phyloP scores from a whole-genome alignment of 345 rosid genomes.

The Arabidopsis arenosa region DNA sequence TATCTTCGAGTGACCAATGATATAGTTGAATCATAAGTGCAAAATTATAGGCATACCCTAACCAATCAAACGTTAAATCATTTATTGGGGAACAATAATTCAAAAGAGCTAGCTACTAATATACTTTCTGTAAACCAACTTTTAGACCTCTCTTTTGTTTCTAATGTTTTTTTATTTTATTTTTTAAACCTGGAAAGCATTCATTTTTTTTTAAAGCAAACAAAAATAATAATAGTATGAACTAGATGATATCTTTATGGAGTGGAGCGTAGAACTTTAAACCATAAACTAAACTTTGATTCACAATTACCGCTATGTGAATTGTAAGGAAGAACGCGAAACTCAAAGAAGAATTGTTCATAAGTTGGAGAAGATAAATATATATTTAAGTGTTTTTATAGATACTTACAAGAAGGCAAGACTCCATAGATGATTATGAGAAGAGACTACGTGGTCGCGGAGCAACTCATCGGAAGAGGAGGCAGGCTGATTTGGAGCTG shows the following conservation, averaged over 20 bases:
- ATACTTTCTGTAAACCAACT: slow-evolving; percentile 44
- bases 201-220: neutral
- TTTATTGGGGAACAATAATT: slow-evolving; percentile 40
- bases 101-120: slow-evolving; percentile 43
- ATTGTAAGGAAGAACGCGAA: slow-evolving; percentile 1
- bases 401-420: slow-evolving; percentile 68
- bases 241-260: slow-evolving; percentile 20
- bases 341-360: neutral
- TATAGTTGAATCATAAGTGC: slow-evolving; percentile 32
- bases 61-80: slow-evolving; percentile 46
- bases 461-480: slow-evolving; percentile 55
- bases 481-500: slow-evolving; percentile 42
- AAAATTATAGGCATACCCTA: slow-evolving; percentile 42
- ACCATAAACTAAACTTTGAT: slow-evolving; percentile 11
- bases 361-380: neutral
- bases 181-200: slow-evolving; percentile 1
- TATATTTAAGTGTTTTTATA: neutral
- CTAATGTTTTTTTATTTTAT: slow-evolving; percentile 28
- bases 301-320: slow-evolving; percentile 17
- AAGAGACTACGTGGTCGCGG: slow-evolving; percentile 55
- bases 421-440: slow-evolving; percentile 69
- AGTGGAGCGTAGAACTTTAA: slow-evolving; percentile 9
- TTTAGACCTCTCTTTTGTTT: slow-evolving; percentile 48
- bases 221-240: neutral
- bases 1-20: slow-evolving; percentile 36